Percentiles rank a stretch among this genome's conserved stretches.
phyloP scores from a whole-genome alignment of 2,329 filamentous ascomycete species.

The Trichophyton equinum region DNA sequence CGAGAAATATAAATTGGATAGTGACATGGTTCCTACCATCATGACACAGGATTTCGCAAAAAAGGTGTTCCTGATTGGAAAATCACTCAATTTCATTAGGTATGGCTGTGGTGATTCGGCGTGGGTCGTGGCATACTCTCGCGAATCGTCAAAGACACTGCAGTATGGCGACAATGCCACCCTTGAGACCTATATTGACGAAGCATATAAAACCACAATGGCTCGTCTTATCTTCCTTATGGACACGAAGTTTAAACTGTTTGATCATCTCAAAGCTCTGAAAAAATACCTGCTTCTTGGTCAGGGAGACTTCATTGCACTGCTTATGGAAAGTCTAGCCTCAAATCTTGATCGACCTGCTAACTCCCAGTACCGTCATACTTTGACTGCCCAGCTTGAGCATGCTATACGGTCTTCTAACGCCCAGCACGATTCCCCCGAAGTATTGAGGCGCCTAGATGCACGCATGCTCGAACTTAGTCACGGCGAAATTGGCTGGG shows the following conservation, averaged over 20 bases:
- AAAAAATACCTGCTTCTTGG: slow-evolving; percentile 92
- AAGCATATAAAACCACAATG: slow-evolving; percentile 98
- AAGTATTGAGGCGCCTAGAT: slow-evolving; percentile 81
- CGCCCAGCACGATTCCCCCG: slow-evolving; percentile 84
- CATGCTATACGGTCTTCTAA: slow-evolving; percentile 96
- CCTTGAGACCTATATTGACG: slow-evolving; percentile 84
- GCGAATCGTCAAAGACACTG: slow-evolving; percentile 80
- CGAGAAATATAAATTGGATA: slow-evolving; percentile 82
- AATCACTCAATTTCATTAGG: slow-evolving; percentile 94
- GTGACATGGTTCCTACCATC: slow-evolving; percentile 81
- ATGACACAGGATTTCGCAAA: slow-evolving; percentile 88
- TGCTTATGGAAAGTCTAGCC: slow-evolving; percentile 92
- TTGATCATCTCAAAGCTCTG: slow-evolving; percentile 78
- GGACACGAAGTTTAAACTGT: slow-evolving; percentile 88
- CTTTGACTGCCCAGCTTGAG: slow-evolving; percentile 91
- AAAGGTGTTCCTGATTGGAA: slow-evolving; percentile 94
- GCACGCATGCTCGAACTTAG: slow-evolving; percentile 96
- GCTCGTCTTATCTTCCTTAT: slow-evolving; percentile 84
- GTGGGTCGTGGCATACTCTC: slow-evolving; percentile 94
- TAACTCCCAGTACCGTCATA: slow-evolving; percentile 94
- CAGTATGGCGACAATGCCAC: slow-evolving; percentile 87
- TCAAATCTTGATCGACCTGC: slow-evolving; percentile 87
- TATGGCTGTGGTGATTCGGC: slow-evolving; percentile 86
- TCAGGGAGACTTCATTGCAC: slow-evolving; percentile 90
- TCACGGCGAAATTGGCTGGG: slow-evolving; percentile 96